These are phyloP conservation scores for Phaeotremella skinneri DNA, from an alignment of 768 basidiomycete genomes.

Conservation along the genomic window DNA sequence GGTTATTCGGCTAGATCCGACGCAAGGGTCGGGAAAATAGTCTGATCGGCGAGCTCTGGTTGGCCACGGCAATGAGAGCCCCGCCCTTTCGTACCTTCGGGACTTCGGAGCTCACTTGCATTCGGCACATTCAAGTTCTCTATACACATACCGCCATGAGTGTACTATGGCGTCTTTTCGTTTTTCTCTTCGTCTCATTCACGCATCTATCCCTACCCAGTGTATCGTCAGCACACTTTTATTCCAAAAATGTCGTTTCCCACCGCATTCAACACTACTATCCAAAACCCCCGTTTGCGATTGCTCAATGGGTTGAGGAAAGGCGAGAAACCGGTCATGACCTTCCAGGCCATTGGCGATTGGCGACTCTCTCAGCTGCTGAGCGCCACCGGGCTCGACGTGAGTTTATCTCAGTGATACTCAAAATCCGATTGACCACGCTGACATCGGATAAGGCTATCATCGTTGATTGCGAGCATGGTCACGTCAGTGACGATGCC, in stretches of 20 bases:
- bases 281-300: conserved; percentile 32
- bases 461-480: conserved; percentile 50
- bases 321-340: conserved; percentile 30
- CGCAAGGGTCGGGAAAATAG: no score
- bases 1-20: no score
- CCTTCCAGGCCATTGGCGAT: conserved; percentile 32
- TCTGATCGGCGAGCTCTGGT: no score
- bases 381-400: conserved; percentile 37
- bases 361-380: conserved; percentile 37
- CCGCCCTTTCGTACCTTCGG: no score
- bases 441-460: conserved; percentile 21
- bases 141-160: no score
- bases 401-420: no score
- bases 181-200: no score
- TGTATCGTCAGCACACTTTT: conserved; percentile 35
- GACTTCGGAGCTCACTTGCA: no score
- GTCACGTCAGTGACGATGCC: conserved; percentile 38
- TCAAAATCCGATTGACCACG: no score
- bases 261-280: conserved; percentile 29
- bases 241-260: conserved; percentile 13
- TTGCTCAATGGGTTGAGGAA: conserved; percentile 31
- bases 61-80: no score
- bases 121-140: no score
- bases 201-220: conserved; percentile 60
- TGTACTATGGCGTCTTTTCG: no score